These are phyloP conservation scores for Gaertneriomyces sp. DNA, from an alignment of 192 early-diverging fungal species.

Conservation along the genomic window DNA sequence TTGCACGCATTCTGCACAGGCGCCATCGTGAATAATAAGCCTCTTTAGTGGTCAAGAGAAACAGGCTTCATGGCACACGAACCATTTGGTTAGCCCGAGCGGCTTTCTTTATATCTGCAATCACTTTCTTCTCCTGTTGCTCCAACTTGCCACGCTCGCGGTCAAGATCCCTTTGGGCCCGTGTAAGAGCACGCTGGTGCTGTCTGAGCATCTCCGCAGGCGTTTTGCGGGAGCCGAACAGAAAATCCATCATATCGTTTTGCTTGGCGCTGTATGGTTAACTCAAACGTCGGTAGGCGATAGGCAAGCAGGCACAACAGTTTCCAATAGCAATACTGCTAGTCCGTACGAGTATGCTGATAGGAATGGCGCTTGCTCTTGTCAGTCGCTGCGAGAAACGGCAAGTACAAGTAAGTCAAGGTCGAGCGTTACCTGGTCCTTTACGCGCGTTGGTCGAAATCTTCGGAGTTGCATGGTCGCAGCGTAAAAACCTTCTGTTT, in stretches of 20 bases:
- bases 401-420: no score
- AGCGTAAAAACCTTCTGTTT: no score
- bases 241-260: slow-evolving; percentile 39
- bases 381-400: no score
- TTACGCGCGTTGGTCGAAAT: no score
- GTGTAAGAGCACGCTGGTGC: slow-evolving; percentile 81
- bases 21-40: neutral
- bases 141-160: slow-evolving; percentile 86
- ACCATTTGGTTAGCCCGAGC: slow-evolving; percentile 92
- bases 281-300: no score
- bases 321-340: no score
- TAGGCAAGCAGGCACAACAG: no score
- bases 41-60: neutral
- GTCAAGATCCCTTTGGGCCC: slow-evolving; percentile 89
- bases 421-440: no score
- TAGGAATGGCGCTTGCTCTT: no score
- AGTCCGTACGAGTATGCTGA: no score
- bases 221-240: slow-evolving; percentile 60
- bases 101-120: slow-evolving; percentile 86
- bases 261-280: neutral
- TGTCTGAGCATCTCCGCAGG: slow-evolving; percentile 89
- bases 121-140: slow-evolving; percentile 91
- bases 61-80: slow-evolving; percentile 11
- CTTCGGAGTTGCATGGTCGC: no score
- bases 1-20: slow-evolving; percentile 69